phyloP scores from a whole-genome alignment of 352 stramenopile genomes.

The Chrysophaeum taylorii region DNA sequence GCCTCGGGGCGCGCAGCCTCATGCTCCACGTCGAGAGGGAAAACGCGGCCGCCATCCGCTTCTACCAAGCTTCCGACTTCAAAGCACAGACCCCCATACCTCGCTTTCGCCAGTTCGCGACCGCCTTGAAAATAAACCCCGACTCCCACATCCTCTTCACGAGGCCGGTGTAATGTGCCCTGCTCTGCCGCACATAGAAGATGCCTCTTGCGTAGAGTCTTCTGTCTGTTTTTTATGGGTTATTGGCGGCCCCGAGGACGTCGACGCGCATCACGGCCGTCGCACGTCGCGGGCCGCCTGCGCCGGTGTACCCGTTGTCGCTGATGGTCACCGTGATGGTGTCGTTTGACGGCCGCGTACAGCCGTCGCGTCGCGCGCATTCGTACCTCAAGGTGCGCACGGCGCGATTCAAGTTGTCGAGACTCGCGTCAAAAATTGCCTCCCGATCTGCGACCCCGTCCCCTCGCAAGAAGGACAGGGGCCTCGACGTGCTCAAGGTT shows the following conservation, averaged over 20 bases:
- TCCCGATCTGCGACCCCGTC: not conserved
- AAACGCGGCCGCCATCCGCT: not conserved
- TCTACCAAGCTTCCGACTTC: constrained; percentile 3
- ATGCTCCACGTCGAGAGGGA: constrained; percentile 7
- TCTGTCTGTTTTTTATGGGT: too few relatives aligned
- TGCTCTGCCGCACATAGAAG: not conserved
- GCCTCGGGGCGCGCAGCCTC: not conserved
- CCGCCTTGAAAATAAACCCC: not conserved
- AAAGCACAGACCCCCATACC: too few relatives aligned
- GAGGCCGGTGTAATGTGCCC: not conserved
- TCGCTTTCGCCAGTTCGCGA: not conserved
- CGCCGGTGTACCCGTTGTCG: not conserved
- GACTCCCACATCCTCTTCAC: not conserved
- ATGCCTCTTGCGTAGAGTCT: not conserved
- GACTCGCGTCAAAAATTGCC: not conserved
- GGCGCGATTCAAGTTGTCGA: not conserved
- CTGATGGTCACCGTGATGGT: not conserved
- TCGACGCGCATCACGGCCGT: too few relatives aligned
- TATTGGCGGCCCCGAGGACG: too few relatives aligned
- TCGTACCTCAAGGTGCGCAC: not conserved
- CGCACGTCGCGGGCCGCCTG: not conserved
- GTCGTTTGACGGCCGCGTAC: not conserved
- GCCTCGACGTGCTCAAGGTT: not conserved
- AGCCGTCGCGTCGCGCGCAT: not conserved
- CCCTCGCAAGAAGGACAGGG: not conserved